Conservation (phyloP, 2,329 filamentous ascomycete species). For the Calonectria multiphialidica region DNA sequence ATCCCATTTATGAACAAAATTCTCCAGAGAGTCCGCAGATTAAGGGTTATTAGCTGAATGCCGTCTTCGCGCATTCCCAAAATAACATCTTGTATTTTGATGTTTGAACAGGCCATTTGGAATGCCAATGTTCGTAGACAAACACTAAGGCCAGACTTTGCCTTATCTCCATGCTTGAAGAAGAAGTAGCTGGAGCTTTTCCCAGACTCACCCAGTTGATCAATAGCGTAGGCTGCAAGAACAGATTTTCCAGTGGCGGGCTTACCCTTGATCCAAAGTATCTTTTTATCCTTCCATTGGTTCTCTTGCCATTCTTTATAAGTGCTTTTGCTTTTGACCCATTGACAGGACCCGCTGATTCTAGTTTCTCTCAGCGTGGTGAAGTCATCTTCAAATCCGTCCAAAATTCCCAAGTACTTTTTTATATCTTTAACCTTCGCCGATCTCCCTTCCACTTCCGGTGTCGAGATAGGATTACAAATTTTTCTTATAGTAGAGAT, state of each 20-base stretch:
- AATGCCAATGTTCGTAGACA: slow-evolving; percentile 47
- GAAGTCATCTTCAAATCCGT: slow-evolving; percentile 28
- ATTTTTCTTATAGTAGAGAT: slow-evolving; percentile 32
- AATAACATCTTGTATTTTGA: slow-evolving; percentile 37
- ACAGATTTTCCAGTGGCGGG: slow-evolving; percentile 52
- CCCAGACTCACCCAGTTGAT: slow-evolving; percentile 35
- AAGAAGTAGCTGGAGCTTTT: slow-evolving; percentile 39
- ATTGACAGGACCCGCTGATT: slow-evolving; percentile 24
- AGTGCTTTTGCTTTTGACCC: slow-evolving; percentile 23
- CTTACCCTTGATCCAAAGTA: slow-evolving; percentile 41
- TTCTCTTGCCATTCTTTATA: slow-evolving; percentile 28
- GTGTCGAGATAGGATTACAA: too few species aligned
- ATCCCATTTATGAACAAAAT: slow-evolving; percentile 33
- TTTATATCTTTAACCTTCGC: slow-evolving; percentile 23
- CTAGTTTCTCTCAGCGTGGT: slow-evolving; percentile 21
- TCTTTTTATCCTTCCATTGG: slow-evolving; percentile 1
- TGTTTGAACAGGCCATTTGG: slow-evolving; percentile 42
- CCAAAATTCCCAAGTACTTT: slow-evolving; percentile 25
- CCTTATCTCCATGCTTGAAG: slow-evolving; percentile 38
- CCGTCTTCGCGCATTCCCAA: slow-evolving; percentile 40
- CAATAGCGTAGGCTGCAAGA: slow-evolving; percentile 47
- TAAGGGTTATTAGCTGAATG: slow-evolving; percentile 47
- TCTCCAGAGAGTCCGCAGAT: slow-evolving; percentile 41
- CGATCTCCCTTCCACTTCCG: too few species aligned
- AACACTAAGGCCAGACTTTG: slow-evolving; percentile 34